Evolutionary conservation across 208 protist genomes (phyloP), one percentile per base, ranked within the genome.

Genomic region (Trypanosoma rangeli): DNA sequence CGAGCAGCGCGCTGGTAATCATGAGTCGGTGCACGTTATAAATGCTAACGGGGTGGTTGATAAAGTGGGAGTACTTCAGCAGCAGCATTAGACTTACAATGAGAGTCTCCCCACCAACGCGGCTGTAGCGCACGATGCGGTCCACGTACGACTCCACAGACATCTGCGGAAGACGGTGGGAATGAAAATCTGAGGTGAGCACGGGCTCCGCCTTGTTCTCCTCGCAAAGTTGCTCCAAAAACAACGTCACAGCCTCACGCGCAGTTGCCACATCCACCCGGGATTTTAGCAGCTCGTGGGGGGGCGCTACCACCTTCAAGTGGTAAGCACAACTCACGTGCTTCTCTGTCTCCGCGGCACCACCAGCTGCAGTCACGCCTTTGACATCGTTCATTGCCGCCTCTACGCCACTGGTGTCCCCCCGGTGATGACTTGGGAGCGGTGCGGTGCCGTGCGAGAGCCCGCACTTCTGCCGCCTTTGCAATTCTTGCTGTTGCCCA

Each of bases 11-110:
- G 57, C 87, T 85, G 8, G 90, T 97, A 54, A 98, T 88, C 29
- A 98, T 65, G 16, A 98, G 80, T 1, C 97, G 92, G 64, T 98
- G 95, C 12, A 96, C 88, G 70, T 96, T 97, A 76, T 93, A 92
- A 22, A 92, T 80, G 26, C 82, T 97, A 54, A 98, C 82, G 18
- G 89, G 79, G 63, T 96, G 83, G 4, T 76, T 68, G 15, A 83
- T 84, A 70, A 79, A 73, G 55, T 92, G 70, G 26, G 84, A 80
- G 63, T 96, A 92, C 60, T 89, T 86, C 52, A 97, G 81, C 7
- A 98, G 80, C 35, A 97, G 89, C 37, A 98, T 64, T 5, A 98
- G 76, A 18, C 90, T 85, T 18, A 92, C 85, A 53, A 97, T 82
- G 69, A 97, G 82, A n/a, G 89, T 94, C 72, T 97, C 93, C 16